Evolutionary conservation across 495 filamentous ascomycete genomes (phyloP).

Genomic region (Penicillium ochrochloron): DNA sequence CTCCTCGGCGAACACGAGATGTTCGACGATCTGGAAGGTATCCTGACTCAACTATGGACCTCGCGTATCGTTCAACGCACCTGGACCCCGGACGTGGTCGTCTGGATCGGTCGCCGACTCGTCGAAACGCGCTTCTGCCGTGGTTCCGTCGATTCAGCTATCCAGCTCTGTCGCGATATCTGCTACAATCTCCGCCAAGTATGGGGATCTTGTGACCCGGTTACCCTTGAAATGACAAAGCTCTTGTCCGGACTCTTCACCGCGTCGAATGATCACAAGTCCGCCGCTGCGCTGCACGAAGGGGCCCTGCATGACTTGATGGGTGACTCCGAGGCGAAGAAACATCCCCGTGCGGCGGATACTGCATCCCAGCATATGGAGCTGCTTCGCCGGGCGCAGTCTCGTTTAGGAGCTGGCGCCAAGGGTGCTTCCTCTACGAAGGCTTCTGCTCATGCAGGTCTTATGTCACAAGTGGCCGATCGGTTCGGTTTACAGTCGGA

Average conservation of each 20-base stretch:
- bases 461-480: constrained; percentile 37
- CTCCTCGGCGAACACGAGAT: constrained; percentile 63
- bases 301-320: constrained; percentile 54
- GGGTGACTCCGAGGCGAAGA: constrained; percentile 47
- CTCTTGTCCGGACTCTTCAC: constrained; percentile 61
- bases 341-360: constrained; percentile 38
- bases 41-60: constrained; percentile 63
- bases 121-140: constrained; percentile 61
- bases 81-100: constrained; percentile 58
- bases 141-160: constrained; percentile 47
- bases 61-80: constrained; percentile 62
- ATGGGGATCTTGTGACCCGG: constrained; percentile 57
- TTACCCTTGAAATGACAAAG: constrained; percentile 59
- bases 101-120: constrained; percentile 60
- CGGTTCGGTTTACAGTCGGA: constrained; percentile 39
- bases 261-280: constrained; percentile 50
- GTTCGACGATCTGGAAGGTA: constrained; percentile 60
- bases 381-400: constrained; percentile 52
- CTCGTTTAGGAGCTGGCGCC: constrained; percentile 33
- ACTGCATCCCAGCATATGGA: constrained; percentile 54
- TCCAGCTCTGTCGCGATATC: constrained; percentile 61
- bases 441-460: constrained; percentile 31
- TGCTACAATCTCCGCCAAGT: constrained; percentile 67
- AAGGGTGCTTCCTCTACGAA: constrained; percentile 22
- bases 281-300: constrained; percentile 60